phyloP scores from a whole-genome alignment of 2,329 filamentous ascomycete species.

The Botrytis elliptica region DNA sequence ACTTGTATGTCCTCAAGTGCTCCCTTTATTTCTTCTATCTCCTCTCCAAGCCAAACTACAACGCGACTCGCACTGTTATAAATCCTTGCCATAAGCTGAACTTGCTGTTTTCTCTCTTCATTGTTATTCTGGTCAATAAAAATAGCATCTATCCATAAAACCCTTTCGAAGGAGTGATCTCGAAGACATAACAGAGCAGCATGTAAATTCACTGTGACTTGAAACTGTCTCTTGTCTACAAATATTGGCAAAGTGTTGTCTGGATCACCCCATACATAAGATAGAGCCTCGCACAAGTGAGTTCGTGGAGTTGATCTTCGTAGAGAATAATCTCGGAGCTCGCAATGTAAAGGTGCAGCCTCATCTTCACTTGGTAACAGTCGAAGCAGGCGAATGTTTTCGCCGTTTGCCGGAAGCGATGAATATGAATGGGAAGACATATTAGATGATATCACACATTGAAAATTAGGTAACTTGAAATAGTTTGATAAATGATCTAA shows the following conservation, averaged over 20 bases:
- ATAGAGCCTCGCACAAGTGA: not conserved
- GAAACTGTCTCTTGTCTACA: not conserved
- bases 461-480: not conserved
- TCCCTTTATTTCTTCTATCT: fast-evolving
- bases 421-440: not conserved
- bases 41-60: not conserved
- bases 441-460: not conserved
- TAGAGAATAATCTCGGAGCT: not conserved
- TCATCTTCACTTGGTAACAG: not conserved
- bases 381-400: not conserved
- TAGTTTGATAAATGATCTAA: fast-evolving
- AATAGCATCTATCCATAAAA: not conserved
- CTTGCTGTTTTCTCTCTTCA: not conserved
- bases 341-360: not conserved
- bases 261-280: not conserved
- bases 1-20: not conserved
- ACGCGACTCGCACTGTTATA: fast-evolving
- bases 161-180: not conserved
- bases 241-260: fast-evolving
- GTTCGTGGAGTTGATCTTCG: too few relatives aligned
- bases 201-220: not conserved
- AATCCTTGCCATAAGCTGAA: not conserved
- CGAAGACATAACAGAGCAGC: not conserved
- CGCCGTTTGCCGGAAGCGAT: not conserved
- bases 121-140: not conserved